Evolutionary conservation across 2,329 filamentous ascomycete species (phyloP), one percentile per base, ranked within the genome.

Genomic region (Aspergillus fructus): DNA sequence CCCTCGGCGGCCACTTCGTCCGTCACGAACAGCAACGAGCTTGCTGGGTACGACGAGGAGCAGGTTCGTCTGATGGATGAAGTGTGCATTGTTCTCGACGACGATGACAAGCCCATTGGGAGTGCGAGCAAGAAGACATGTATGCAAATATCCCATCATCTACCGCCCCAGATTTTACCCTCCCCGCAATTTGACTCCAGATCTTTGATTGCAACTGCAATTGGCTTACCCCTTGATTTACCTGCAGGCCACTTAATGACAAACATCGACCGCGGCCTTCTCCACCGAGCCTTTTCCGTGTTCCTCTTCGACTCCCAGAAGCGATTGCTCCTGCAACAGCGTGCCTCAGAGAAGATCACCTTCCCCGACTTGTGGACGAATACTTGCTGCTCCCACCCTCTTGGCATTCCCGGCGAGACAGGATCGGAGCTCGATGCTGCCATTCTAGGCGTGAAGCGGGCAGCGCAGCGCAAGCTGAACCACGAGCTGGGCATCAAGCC

Each of bases 311-410:
- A 97, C 79, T 89, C 90, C 61, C 84, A 94, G 73, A 96, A 97
- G 76, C 89, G 92, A 68, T 82, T 97, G 59, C 89, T 99, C 45
- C 86, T 99, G 51, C 94, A 99, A 79, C 94, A 97, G 81, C 90
- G 94, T 65, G 94, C 94, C 27, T 81, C 87, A 41, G 93, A 97
- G 80, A 99, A 99, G 82, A 99, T 99, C 72, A 99, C 94, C 6
- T 99, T 99, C 79, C 93, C 94, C 49, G 91, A 96, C 74, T 93
- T 97, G 89, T 99, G 94, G 94, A 99, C 94, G 63, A 99, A 99
- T 79, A 99, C 94, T 33, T 99, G 94, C 84, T 99, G 94, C 82
- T 99, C 94, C 40, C 94, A 99, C 77, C 94, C 94, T 5, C 84
- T 99, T 60, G 90, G 91, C 55, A 89, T 97, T 64, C 90, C 94